Base-by-base conservation (phyloP, 805 yeast genomes). In the Gaillardinia entomophila region DNA sequence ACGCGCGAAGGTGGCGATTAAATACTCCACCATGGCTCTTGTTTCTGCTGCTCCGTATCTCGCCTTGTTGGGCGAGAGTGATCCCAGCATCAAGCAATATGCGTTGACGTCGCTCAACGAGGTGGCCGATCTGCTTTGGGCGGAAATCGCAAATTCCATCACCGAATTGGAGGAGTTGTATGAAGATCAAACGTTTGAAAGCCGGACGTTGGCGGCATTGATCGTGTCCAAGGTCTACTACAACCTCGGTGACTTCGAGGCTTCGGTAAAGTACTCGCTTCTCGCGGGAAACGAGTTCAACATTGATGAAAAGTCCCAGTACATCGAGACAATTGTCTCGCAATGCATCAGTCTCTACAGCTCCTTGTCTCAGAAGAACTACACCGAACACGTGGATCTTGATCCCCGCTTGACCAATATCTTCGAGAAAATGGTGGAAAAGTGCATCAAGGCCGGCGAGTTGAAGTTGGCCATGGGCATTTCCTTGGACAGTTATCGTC, bases 71-170 rank as follows among this genome's bases (percentile, higher is more conserved):
- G 77, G 78, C 40, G 99, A 92, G 63, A 70, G 78, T 6, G 97
- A 92, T 55, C 62, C 73, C 31, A 60, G 72, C 32, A 75, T 92
- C 45, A 89, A 87, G 57, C 69, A 81, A 23, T 85, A 86, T 54
- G 98, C 97, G 13, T 72, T 92, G 51, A 67, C 80, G 35, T 79
- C 95, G 13, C 75, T 92, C 44, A 84, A 88, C 54, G 73, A 66
- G 17, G 74, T 83, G 31, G 96, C 87, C 32, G 95, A 88, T 62
- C 89, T 86, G 58, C 71, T 87, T 37, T 92, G 98, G 98, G 87
- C 98, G 3, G 97, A 92, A 66, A 84, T 92, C 36, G 95, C 98
- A 36, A 92, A 92, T 62, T 79, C 75, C 51, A 76, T 92, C 40
- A 68, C 85, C 18, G 88, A 84, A 34, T 83, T 92, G 49, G 98